Evolutionary conservation across 1,139 yeast genomes (phyloP), one percentile per base, ranked within the genome.

Genomic region (Magnusiomyces ingens): DNA sequence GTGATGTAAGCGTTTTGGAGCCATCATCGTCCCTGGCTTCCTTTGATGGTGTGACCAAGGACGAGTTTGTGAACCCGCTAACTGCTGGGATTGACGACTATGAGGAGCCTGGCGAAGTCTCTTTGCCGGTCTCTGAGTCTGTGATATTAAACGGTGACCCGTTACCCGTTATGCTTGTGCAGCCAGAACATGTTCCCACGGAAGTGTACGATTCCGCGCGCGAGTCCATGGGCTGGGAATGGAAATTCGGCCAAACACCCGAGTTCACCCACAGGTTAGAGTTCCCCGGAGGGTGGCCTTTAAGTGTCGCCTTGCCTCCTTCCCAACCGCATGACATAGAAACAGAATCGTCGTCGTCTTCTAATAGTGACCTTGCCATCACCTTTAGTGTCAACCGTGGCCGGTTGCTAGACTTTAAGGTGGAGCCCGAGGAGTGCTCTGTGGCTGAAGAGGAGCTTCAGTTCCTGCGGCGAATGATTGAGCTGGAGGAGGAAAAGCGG

Each of bases 201-300:
- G 79, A 78, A 46, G 73, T 86, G 0, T 32, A 57, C 1, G 66
- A 74, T 1, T 74, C 74, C 0, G 77, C 79, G 1, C 63, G 68
- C 0, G 75, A 76, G 44, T 69, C 85, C 43, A 66, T 70, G 55
- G 66, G 73, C 12, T 85, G 94, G 93, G 72, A 75, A 0, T 88
- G 95, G 94, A 75, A 71, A 41, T 86, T 69, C 65, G 95, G 90
- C 0, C 75, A 77, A 42, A 83, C 95, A 0, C 95, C 95, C 0
- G 72, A 70, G 55, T 85, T 85, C 64, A 70, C 72, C 15, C 85
- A 83, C 61, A 62, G 64, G 3, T 63, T 81, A 38, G 58, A 47
- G 18, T 44, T 45, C 36, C 19, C 41, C 2, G 54, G 57, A 1
- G 68, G 73, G 19, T 26, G 15, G 12, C 47, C 47, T 17, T 40